Base-by-base conservation (phyloP, 2,329 filamentous ascomycete species). In the Alternaria triticina region DNA sequence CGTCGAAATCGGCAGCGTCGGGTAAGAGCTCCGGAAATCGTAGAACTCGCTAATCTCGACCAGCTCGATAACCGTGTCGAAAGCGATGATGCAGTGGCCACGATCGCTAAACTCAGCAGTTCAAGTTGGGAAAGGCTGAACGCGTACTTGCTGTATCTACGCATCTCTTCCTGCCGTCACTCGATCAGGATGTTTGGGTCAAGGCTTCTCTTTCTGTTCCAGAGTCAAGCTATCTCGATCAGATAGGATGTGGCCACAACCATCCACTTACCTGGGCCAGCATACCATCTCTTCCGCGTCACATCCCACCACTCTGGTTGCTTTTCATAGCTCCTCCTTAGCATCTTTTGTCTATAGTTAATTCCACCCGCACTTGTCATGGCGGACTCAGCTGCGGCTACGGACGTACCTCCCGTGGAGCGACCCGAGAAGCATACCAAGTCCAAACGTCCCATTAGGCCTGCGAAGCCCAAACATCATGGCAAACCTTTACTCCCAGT, bases 11-110 rank as follows among this genome's bases (percentile, higher is more conserved):
- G 59, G 86, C 92, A 11, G 86, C 88, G 73, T 98, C 95, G 0
- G 96, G 79, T 99, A 99, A 1, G 96, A 97, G 81, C 92, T 92
- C 68, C 92, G 88, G 86, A 99, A 99, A 77, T 99, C 96, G 81
- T 99, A 99, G 80, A 93, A 97, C 69, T 98, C 93, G 60, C 96
- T 96, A 74, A 99, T 93, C 60, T 96, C 93, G 28, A 98, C 87
- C 82, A 97, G 93, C 75, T 98, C 94, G 33, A 91, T 90, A 77
- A 97, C 93, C 0, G 90, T 91, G 54, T 90, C 89, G 79, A 95
- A 99, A 0, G 93, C 94, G 70, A 99, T 96, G 87, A 94, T 97
- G 86, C 95, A 98, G 81, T 99, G 96, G 1, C 93, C 91, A 77
- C 94, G 95, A 79, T 99, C n/a, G n/a, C 20, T 22, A 22, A 15